Base-by-base conservation (phyloP, 2,329 filamentous ascomycete species). In the Ceratocystis cubensis region DNA sequence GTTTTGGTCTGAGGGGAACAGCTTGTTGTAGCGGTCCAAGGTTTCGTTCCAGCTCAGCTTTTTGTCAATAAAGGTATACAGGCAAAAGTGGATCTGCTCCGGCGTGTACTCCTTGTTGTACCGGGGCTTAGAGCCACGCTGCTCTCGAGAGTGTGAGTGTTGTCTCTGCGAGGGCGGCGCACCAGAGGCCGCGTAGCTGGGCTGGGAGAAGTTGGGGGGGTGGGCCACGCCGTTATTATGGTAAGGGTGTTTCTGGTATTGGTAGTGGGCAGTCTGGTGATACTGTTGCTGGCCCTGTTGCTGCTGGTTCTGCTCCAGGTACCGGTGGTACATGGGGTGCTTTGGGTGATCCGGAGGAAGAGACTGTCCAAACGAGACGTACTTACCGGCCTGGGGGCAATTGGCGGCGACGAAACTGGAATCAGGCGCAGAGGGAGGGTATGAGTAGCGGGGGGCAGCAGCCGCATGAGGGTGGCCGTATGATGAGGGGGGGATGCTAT, bases 31-130 rank as follows among this genome's bases (percentile, higher is more conserved):
- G 13, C 63, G 65, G 2, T 67, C 61, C 0, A 67, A 61, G 5
- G 68, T 67, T 22, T 69, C 65, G 17, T 20, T 41, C 76, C 77
- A 78, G 70, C 76, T 77, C 67, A 77, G 72, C 69, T 76, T 77
- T 72, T 75, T 76, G 69, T 78, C 76, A 67, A 77, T 75, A 72
- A 75, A 77, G n/a, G 74, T 74, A 68, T 78, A 78, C 68, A 78
- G 76, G 71, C 77, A 77, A 65, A 76, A 78, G 70, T 78, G 76
- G 17, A 76, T 75, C 68, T 78, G 75, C 68, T 78, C 76, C 0
- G 74, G 75, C 0, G 76, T 77, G 71, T 78, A 78, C 70, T 78
- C 78, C 63, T 77, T 75, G 70, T 78, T 78, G 66, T 64, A 72
- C 22, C 61, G 70, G 65, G 53, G 70, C 28, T 66, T 70, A 48